Base-by-base conservation (phyloP, 495 filamentous ascomycete genomes). In the Aspergillus taichungensis region DNA sequence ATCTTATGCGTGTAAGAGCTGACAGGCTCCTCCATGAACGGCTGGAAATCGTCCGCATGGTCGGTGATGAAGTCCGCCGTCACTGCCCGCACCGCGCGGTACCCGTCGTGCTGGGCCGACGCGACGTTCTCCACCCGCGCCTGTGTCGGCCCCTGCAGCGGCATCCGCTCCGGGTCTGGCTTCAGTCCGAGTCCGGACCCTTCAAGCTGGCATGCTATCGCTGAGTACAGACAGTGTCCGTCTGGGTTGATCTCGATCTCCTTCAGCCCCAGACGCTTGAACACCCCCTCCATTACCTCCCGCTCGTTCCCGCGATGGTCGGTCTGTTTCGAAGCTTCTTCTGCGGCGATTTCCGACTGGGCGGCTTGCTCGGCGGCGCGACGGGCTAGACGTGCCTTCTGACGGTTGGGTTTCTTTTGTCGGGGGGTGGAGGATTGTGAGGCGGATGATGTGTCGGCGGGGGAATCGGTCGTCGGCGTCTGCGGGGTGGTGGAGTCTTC, bases 141-240 rank as follows among this genome's bases (percentile, higher is more conserved):
- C 45, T 64, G 58, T 9, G 68, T 67, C 6, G 63, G 49, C 9
- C 55, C 38, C 37, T 61, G 54, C 9, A 73, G 55, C 9, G 63
- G 47, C 37, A 71, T 71, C 35, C 64, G 52, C 39, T 52, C 59
- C 33, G 67, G 63, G 49, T 71, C 68, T 12, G 76, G 74, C 41
- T 61, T 66, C 45, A 77, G 57, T 2, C 69, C 76, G 9, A 73
- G 35, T 31, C 68, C 65, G 7, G 54, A 49, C 28, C 62, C 59
- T 28, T 67, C 51, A 34, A 96, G 68, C 65, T 95, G 89, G 57
- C 89, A 86, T 34, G 91, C 90, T 35, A 98, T 73, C 1, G 94
- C 89, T 6, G 87, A 82, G 67, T 95, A 98, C n/a, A 98, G 71
- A 61, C 92, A 98, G 57, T 98, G 92, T 0, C 92, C 92, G 57